These are phyloP conservation scores for Heterobasidion annosum DNA, from an alignment of 1,284 basidiomycete species.

Conservation along the genomic window DNA sequence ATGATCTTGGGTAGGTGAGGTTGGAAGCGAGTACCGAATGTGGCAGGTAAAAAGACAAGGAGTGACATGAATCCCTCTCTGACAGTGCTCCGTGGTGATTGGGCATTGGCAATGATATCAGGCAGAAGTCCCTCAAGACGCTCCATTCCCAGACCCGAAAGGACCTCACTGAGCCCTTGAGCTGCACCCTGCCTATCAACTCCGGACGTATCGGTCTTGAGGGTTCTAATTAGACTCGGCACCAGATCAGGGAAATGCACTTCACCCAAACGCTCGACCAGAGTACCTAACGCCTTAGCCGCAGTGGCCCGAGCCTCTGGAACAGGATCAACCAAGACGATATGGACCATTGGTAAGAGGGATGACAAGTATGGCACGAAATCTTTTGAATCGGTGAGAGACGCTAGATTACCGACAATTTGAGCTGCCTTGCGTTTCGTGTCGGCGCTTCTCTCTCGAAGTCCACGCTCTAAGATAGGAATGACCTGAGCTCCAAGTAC, in stretches of 20 bases:
- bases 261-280: slow-evolving; percentile 96
- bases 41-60: slow-evolving; percentile 92
- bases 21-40: slow-evolving; percentile 93
- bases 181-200: slow-evolving; percentile 98
- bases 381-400: slow-evolving; percentile 92
- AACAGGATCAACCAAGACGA: slow-evolving; percentile 91
- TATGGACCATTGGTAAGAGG: slow-evolving; percentile 86
- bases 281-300: slow-evolving; percentile 93
- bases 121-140: slow-evolving; percentile 92
- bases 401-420: slow-evolving; percentile 94
- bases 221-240: slow-evolving; percentile 79
- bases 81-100: slow-evolving; percentile 85
- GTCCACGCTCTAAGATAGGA: slow-evolving; percentile 91
- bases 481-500: slow-evolving; percentile 52
- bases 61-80: slow-evolving; percentile 98
- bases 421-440: slow-evolving; percentile 95
- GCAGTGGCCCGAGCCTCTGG: slow-evolving; percentile 97
- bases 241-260: slow-evolving; percentile 94
- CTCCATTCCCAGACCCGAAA: slow-evolving; percentile 96
- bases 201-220: slow-evolving; percentile 91
- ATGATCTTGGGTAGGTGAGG: slow-evolving; percentile 95
- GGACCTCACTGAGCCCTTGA: slow-evolving; percentile 94
- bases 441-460: slow-evolving; percentile 88
- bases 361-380: slow-evolving; percentile 92
- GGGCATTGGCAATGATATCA: slow-evolving; percentile 88